Evolutionary conservation across 2,329 filamentous ascomycete species (phyloP), one percentile per base, ranked within the genome.

Genomic region (Eutypella sp.): DNA sequence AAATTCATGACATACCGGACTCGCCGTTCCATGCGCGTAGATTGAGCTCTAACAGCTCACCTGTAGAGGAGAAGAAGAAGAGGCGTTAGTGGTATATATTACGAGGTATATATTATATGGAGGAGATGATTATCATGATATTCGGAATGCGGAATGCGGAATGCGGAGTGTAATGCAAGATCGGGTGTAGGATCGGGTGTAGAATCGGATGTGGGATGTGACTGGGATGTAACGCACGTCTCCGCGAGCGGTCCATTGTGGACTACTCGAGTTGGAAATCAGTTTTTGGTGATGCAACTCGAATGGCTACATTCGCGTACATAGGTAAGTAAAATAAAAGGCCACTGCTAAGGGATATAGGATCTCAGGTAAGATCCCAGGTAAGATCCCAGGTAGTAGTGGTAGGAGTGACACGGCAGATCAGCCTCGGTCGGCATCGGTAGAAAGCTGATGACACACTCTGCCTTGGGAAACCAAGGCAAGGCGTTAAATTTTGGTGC

Each of bases 31-130:
- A 99, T 51, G 86, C 88, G 70, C 82, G 81, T 63, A 83, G 79
- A 67, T 99, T 99, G 61, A 95, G 75, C 71, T 86, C 81, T 75
- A 90, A 88, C 71, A 97, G 78, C 75, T 96, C 88, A 74, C 89
- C 90, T 96, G 64, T 37, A 55, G 42, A n/a, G 29, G 11, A 33
- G 13, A 13, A 11, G 33, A 34, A 36, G 36, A 40, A 46, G 19
- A n/a, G 48, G 48, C 48, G 45, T 66, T 48, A 66, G 59, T 42
- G 39, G n/a, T n/a, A 38, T 34, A 27, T 23, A 50, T 43, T 24
- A 31, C 22, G 41, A n/a, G 37, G n/a, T 33, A n/a, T n/a, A n/a
- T n/a, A n/a, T n/a, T n/a, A n/a, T n/a, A n/a, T n/a, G n/a, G n/a
- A n/a, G n/a, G n/a, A n/a, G n/a, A n/a, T n/a, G n/a, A n/a, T n/a